phyloP scores from a whole-genome alignment of 805 yeast genomes.

The Ogataea angusta region DNA sequence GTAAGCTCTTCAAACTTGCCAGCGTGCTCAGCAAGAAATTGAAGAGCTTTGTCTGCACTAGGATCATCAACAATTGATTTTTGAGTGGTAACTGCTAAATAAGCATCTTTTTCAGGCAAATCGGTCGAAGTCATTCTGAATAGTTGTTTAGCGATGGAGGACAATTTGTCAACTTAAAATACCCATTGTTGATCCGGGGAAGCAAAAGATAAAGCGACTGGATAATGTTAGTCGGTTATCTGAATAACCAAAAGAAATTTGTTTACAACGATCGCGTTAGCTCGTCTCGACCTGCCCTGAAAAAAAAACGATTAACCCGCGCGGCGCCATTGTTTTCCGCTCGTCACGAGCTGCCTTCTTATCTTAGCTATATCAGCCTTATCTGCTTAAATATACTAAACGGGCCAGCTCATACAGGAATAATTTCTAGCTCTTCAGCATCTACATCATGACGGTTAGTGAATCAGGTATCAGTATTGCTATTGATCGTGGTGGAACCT shows the following conservation, averaged over 20 bases:
- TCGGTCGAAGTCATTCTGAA: slow-evolving; percentile 1
- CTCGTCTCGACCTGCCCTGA: slow-evolving; percentile 9
- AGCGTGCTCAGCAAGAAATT: slow-evolving; percentile 6
- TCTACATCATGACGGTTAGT: background rate
- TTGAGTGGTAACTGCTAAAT: background rate
- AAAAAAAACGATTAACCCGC: slow-evolving; percentile 1
- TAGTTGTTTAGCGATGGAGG: background rate
- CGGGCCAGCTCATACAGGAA: background rate
- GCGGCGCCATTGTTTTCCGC: background rate
- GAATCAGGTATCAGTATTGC: slow-evolving; percentile 4
- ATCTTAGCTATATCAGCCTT: background rate
- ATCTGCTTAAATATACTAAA: background rate
- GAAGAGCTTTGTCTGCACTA: slow-evolving; percentile 8
- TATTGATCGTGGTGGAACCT: slow-evolving; percentile 40
- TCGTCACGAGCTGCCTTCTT: background rate
- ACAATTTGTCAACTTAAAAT: background rate
- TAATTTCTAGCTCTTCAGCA: background rate
- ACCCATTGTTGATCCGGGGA: background rate
- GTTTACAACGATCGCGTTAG: background rate
- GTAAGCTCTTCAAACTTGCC: slow-evolving; percentile 24
- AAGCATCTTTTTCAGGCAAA: slow-evolving; percentile 1
- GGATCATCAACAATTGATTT: background rate
- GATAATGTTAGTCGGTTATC: slow-evolving; percentile 1
- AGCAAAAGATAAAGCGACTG: background rate
- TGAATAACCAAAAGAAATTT: background rate